These are phyloP conservation scores for Saksenaea vasiformis DNA, from an alignment of 371 early-diverging fungal species.

Conservation along the genomic window DNA sequence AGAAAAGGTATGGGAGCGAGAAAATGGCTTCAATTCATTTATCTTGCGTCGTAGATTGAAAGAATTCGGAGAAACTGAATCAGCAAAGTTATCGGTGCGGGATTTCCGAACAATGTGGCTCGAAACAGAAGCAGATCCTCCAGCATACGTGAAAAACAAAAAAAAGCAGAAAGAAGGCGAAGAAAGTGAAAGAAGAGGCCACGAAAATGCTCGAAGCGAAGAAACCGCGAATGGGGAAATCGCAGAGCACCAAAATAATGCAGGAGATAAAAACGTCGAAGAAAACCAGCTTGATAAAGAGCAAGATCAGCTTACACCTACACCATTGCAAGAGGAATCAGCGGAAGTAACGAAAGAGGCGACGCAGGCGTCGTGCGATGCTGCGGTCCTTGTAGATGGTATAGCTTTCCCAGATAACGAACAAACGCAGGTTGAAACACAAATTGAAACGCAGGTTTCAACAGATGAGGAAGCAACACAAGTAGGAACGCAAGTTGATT, in stretches of 20 bases:
- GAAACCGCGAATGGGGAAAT: conserved; percentile 8
- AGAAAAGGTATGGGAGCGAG: conserved; percentile 59
- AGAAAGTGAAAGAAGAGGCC: conserved; percentile 8
- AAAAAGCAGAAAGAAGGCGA: conserved; percentile 30
- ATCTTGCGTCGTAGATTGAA: no score
- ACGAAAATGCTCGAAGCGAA: neutral
- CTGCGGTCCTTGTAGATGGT: neutral
- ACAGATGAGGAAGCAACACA: conserved; percentile 15
- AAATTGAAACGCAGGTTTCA: conserved; percentile 5
- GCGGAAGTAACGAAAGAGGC: conserved; percentile 21
- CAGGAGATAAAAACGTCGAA: conserved; percentile 9
- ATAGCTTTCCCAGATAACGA: neutral
- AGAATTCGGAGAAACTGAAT: conserved; percentile 91
- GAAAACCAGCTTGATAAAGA: neutral
- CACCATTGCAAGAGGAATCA: neutral
- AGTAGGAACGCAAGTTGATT: conserved; percentile 7
- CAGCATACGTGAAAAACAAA: conserved; percentile 72
- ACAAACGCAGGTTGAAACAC: neutral
- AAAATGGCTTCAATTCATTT: no score
- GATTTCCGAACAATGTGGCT: conserved; percentile 93
- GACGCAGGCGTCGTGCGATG: neutral
- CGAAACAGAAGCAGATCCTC: conserved; percentile 89
- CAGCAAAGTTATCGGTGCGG: conserved; percentile 80
- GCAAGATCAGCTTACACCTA: neutral
- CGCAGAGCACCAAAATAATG: conserved; percentile 18